A percentile compares a stretch with the other conserved stretches of the same genome.
Conservation (phyloP, 208 protist genomes). For the Vickermania spadyakhi region DNA sequence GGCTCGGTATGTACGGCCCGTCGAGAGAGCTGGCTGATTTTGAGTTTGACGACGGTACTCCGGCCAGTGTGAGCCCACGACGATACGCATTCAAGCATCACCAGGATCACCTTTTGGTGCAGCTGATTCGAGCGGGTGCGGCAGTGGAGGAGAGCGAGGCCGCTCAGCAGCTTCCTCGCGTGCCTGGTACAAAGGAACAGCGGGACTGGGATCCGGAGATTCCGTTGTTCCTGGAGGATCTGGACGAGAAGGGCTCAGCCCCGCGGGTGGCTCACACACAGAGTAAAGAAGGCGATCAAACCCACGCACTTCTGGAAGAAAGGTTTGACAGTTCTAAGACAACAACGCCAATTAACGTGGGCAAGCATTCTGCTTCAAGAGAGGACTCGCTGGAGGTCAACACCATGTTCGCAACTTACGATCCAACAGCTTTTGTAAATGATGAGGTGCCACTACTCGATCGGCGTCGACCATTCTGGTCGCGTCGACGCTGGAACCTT, state of each 20-base stretch:
- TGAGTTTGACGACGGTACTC: slow-evolving; percentile 81
- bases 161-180: slow-evolving; percentile 50
- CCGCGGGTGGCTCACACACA: slow-evolving; percentile 12
- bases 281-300: slow-evolving; percentile 13
- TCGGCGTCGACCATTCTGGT: slow-evolving; percentile 55
- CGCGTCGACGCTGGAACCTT: slow-evolving; percentile 73
- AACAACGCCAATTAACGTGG: slow-evolving; percentile 33
- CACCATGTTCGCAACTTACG: slow-evolving; percentile 80
- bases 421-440: slow-evolving; percentile 64
- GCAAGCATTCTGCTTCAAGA: background rate
- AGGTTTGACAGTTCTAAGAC: slow-evolving; percentile 18
- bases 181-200: slow-evolving; percentile 73
- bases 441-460: slow-evolving; percentile 24
- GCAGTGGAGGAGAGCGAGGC: slow-evolving; percentile 60
- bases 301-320: slow-evolving; percentile 45
- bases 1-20: slow-evolving; percentile 56
- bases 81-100: slow-evolving; percentile 83
- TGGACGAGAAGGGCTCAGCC: slow-evolving; percentile 63
- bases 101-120: slow-evolving; percentile 79
- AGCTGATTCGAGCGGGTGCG: slow-evolving; percentile 77
- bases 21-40: slow-evolving; percentile 77
- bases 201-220: slow-evolving; percentile 84
- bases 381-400: slow-evolving; percentile 58
- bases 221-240: slow-evolving; percentile 80
- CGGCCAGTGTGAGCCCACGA: slow-evolving; percentile 37